phyloP scores from a whole-genome alignment of 75 land plant genomes.

The Selaginella tamariscina region DNA sequence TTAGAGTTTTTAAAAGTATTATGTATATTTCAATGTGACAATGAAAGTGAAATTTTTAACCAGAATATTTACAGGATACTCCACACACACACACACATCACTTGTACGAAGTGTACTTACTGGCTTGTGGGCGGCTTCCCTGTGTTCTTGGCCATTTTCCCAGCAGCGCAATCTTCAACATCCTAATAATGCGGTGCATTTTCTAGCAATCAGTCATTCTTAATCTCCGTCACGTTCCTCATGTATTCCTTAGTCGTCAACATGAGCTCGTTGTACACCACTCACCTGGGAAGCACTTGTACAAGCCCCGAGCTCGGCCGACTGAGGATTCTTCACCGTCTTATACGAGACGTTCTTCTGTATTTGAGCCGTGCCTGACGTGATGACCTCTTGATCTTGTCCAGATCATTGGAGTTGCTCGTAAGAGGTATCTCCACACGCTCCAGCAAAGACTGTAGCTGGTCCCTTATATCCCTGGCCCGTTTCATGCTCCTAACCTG shows the following conservation, averaged over 20 bases:
- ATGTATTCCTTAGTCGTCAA: constrained; percentile 90
- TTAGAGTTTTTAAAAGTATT: too few relatives aligned
- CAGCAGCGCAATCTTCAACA: too few relatives aligned
- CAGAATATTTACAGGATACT: too few relatives aligned
- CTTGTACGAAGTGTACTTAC: too few relatives aligned
- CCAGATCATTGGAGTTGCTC: constrained; percentile 60
- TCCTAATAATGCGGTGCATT: constrained; percentile 98
- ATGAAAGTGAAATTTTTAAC: too few relatives aligned
- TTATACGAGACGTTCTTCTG: constrained; percentile 87
- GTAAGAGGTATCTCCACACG: constrained; percentile 84
- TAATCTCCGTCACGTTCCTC: constrained; percentile 88
- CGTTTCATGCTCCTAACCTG: constrained; percentile 98
- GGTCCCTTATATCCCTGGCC: constrained; percentile 91
- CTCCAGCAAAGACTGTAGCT: constrained; percentile 88
- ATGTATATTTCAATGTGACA: too few relatives aligned
- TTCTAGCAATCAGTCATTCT: constrained; percentile 91
- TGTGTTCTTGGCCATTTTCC: too few relatives aligned
- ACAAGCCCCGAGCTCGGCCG: constrained; percentile 92
- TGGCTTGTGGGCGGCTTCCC: too few relatives aligned
- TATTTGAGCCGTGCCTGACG: constrained; percentile 81
- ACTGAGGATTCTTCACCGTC: constrained; percentile 88
- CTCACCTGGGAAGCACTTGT: constrained; percentile 85
- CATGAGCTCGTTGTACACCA: constrained; percentile 85
- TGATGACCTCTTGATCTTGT: constrained; percentile 76
- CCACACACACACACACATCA: too few relatives aligned